Evolutionary conservation across 1,284 basidiomycete genomes (phyloP), one percentile per base, ranked within the genome.

Genomic region (Rhodotorula glutinis): DNA sequence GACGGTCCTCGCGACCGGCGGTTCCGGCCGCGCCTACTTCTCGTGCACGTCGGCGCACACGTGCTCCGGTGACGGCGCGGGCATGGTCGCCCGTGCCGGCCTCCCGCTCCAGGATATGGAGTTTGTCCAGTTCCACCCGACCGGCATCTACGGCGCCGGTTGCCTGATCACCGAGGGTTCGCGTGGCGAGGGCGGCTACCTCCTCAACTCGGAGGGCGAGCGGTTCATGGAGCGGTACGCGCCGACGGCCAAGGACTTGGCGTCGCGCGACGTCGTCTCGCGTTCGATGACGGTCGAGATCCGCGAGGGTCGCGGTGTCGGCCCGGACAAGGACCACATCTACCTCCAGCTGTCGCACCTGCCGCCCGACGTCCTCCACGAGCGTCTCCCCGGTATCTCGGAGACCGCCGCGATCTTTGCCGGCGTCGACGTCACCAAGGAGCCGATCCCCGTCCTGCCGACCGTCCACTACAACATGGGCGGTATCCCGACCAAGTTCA

Each of bases 81-180:
- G 92, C 53, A 98, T 98, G 96, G 93, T 98, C 73, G 88, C 89
- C 63, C 88, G 96, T 78, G 96, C 96, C 56, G 96, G 96, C 57
- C 84, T 99, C 65, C 96, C 96, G 63, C 84, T 98, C 57, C 96
- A 98, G 82, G 96, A 99, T 82, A 82, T 91, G 72, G 96, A 99
- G 82, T 99, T 99, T 79, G 94, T 98, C 53, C 96, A 99, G 81
- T 99, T 99, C 91, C 96, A 98, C 81, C 96, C 96, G 14, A 98
- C 96, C 56, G 96, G 96, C 82, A 98, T 99, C 78, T 99, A 98
- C 80, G 96, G 96, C 76, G 95, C 96, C 74, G 96, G 96, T 65
- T 99, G 96, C 81, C 84, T 99, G 74, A 98, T 98, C 80, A 98
- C 95, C 38, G 95, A 98, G 84, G 92, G 94, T 75, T 97, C 95